A percentile compares a stretch with the other conserved stretches of the same genome.
phyloP scores from a whole-genome alignment of 2,329 filamentous ascomycete species.

The Ceratocystiopsis brevicomis region DNA sequence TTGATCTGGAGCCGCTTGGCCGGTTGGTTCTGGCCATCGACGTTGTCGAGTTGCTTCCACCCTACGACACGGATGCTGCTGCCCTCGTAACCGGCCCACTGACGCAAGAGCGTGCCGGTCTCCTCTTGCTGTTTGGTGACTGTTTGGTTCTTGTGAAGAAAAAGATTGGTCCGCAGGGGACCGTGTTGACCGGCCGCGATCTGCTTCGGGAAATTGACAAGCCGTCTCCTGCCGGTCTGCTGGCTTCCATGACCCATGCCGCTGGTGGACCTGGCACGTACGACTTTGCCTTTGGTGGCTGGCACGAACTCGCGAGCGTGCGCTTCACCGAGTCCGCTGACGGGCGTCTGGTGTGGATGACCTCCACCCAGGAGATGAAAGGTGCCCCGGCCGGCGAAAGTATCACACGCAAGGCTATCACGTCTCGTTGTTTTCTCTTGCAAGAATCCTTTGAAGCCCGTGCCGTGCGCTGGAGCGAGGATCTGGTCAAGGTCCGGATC shows the following conservation, averaged over 20 bases:
- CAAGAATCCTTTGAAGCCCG: conserved; percentile 62
- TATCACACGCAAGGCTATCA: conserved; percentile 30
- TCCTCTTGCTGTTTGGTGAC: conserved; percentile 74
- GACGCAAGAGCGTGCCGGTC: conserved; percentile 34
- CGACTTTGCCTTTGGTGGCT: conserved; percentile 59
- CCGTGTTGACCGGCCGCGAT: conserved; percentile 51
- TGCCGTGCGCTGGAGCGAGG: conserved; percentile 60
- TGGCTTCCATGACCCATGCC: conserved; percentile 44
- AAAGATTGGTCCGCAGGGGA: conserved; percentile 24
- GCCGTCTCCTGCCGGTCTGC: conserved; percentile 43
- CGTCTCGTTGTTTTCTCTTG: conserved; percentile 51
- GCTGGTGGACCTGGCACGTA: conserved; percentile 41
- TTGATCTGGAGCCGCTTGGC: conserved; percentile 50
- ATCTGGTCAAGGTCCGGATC: conserved; percentile 68
- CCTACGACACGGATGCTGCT: conserved; percentile 32
- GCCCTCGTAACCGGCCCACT: conserved; percentile 20
- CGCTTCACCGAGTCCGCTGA: conserved; percentile 55
- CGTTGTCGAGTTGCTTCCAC: conserved; percentile 55
- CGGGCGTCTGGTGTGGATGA: conserved; percentile 47
- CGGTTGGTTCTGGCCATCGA: conserved; percentile 69
- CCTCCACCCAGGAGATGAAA: conserved; percentile 41
- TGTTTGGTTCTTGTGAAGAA: conserved; percentile 62
- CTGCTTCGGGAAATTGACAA: conserved; percentile 74
- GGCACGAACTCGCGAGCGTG: conserved; percentile 48
- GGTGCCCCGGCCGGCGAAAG: conserved; percentile 30